phyloP scores from a whole-genome alignment of 2,329 filamentous ascomycete genomes.

The Neonectria ditissima region DNA sequence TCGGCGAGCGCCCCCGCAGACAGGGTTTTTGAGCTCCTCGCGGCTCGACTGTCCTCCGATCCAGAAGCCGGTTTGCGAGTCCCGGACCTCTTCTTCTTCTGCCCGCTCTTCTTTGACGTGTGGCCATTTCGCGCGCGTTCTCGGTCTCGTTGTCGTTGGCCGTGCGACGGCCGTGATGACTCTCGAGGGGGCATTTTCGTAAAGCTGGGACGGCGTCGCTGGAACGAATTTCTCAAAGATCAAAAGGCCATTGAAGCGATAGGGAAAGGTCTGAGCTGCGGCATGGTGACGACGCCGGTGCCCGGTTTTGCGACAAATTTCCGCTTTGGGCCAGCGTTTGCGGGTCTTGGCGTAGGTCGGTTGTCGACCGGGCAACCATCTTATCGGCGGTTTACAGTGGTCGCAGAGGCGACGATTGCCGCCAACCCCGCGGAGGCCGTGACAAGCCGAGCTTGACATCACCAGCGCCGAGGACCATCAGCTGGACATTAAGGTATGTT shows the following conservation, averaged over 20 bases:
- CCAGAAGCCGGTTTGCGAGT: slow-evolving; percentile 47
- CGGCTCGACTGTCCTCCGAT: slow-evolving; percentile 49
- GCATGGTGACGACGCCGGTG: slow-evolving; percentile 30
- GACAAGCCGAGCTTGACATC: slow-evolving; percentile 53
- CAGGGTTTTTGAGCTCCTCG: slow-evolving; percentile 47
- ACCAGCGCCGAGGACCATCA: slow-evolving; percentile 46
- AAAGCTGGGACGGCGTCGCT: slow-evolving; percentile 33
- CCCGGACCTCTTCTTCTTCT: slow-evolving; percentile 48
- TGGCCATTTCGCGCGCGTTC: slow-evolving; percentile 45
- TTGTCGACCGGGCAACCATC: slow-evolving; percentile 59
- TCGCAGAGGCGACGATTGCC: slow-evolving; percentile 42
- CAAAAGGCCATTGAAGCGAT: slow-evolving; percentile 19
- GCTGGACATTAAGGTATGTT: slow-evolving; percentile 37
- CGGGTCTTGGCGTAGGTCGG: slow-evolving; percentile 26
- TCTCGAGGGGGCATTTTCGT: slow-evolving; percentile 52
- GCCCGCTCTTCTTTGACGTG: slow-evolving; percentile 49
- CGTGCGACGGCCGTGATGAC: slow-evolving; percentile 48
- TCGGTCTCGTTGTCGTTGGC: slow-evolving; percentile 38
- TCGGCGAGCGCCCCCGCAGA: slow-evolving; percentile 72
- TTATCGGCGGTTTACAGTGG: slow-evolving; percentile 42
- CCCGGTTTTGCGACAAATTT: slow-evolving; percentile 33
- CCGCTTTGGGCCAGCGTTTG: slow-evolving; percentile 40
- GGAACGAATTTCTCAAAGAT: slow-evolving; percentile 41
- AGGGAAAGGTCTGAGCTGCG: slow-evolving; percentile 25
- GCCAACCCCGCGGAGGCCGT: slow-evolving; percentile 51